Conservation (phyloP, 225 moss, liverwort and hornwort genomes). For the Polytrichum formosum region DNA sequence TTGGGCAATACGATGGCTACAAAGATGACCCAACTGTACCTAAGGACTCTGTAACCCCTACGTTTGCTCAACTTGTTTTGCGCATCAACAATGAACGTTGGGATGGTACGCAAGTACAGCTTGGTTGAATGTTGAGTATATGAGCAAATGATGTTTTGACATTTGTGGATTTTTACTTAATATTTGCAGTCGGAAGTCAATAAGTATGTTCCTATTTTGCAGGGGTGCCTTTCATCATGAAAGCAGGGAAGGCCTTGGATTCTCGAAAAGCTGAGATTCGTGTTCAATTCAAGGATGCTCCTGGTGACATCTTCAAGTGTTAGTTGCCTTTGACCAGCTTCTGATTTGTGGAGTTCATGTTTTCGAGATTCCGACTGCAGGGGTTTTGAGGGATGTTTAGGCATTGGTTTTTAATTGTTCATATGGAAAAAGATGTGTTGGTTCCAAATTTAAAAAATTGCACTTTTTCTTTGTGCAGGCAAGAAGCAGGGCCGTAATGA, state of each 20-base stretch:
- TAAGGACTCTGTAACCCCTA: slow-evolving; percentile 74
- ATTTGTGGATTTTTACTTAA: neutral
- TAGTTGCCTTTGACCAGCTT: slow-evolving; percentile 13
- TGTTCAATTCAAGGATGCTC: slow-evolving; percentile 94
- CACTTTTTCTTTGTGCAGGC: slow-evolving; percentile 29
- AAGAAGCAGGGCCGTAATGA: slow-evolving; percentile 78
- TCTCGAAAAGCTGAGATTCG: slow-evolving; percentile 84
- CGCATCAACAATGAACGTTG: slow-evolving; percentile 86
- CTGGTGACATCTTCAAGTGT: slow-evolving; percentile 93
- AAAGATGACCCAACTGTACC: slow-evolving; percentile 84
- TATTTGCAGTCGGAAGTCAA: neutral
- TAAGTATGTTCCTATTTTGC: slow-evolving; percentile 5
- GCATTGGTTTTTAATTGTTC: neutral
- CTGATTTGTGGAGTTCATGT: neutral
- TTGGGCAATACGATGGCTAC: slow-evolving; percentile 90
- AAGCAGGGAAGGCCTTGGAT: slow-evolving; percentile 89
- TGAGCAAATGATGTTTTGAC: neutral
- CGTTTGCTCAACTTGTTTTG: slow-evolving; percentile 71
- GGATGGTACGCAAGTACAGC: slow-evolving; percentile 56
- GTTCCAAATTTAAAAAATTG: neutral
- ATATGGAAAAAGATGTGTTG: no score
- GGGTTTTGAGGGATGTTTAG: neutral
- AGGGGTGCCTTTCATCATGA: slow-evolving; percentile 89
- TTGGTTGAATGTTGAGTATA: neutral
- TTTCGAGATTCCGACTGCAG: neutral